Base-by-base conservation (phyloP, 345 rosid genomes). In the Anastatica hierochuntica region DNA sequence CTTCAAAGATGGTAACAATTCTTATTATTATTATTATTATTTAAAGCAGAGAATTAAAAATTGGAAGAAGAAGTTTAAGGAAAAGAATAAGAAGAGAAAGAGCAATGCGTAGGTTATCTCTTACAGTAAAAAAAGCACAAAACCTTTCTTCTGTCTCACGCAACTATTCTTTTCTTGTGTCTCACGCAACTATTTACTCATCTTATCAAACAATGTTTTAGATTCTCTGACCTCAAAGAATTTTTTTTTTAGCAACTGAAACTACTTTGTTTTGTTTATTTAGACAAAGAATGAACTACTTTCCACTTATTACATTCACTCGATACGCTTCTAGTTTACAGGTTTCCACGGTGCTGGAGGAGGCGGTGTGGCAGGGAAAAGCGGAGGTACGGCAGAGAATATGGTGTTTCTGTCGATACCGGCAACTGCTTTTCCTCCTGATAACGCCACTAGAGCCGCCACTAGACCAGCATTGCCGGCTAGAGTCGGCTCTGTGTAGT, bases 271-370 rank as follows among this genome's bases (percentile, higher is more conserved):
- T 51, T 30, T 20, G 17, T 51, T 14, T 17, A 24, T 34, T 62
- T 3, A 26, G 53, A 16, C 31, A 62, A 62, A 27, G 23, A 39
- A 11, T 33, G 3, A n/a, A n/a, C n/a, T n/a, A n/a, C n/a, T n/a
- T n/a, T 52, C 17, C 31, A 43, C 16, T 52, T 44, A 53, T 62
- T 63, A 63, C 62, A 55, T 12, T 38, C 62, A 55, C 15, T 38
- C 40, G 2, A 15, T 0, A 14, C 3, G 24, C 24, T 21, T 45
- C 38, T 17, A 18, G 11, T 30, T 43, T 46, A 8, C 47, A 47
- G 98, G 95, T 67, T 70, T 83, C 98, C 96, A 92, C 29, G 98
- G 85, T 14, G 98, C 90, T 6, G 96, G 96, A 37, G 98, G 98
- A 0, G 96, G 95, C 10, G 96, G 98, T 1, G 95, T 75, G 13